These are phyloP conservation scores for Zymoseptoria ardabiliae DNA, from an alignment of 2,329 filamentous ascomycete genomes.

Conservation along the genomic window DNA sequence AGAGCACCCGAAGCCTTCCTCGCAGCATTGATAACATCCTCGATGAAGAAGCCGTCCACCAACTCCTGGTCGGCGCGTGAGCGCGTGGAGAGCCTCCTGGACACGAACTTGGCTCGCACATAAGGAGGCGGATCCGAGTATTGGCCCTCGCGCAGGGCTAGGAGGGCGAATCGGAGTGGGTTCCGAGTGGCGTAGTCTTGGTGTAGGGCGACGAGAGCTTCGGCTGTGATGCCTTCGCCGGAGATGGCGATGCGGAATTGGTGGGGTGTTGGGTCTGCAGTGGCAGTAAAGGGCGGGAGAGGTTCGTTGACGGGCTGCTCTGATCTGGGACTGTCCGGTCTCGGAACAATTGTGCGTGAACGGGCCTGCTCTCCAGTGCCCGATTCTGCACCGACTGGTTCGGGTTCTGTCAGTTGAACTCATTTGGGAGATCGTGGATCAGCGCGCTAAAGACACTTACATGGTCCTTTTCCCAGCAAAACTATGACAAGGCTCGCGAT, in stretches of 20 bases:
- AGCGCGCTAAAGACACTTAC: neutral
- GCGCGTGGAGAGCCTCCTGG: neutral
- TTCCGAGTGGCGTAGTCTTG: neutral
- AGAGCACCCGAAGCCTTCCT: neutral
- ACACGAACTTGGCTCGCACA: neutral
- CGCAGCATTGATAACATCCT: neutral
- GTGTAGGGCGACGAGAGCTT: neutral
- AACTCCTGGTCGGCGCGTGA: neutral
- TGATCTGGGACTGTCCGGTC: neutral
- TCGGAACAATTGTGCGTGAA: neutral
- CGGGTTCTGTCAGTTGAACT: neutral
- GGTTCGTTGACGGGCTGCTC: neutral
- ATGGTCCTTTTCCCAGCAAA: neutral
- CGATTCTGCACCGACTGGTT: neutral
- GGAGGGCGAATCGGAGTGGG: neutral
- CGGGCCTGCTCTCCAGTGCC: neutral
- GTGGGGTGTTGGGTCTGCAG: neutral
- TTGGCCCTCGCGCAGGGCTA: neutral
- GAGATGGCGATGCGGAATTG: neutral
- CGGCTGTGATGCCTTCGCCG: neutral
- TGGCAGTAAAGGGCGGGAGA: neutral
- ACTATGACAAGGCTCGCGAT: neutral
- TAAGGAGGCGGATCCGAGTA: neutral
- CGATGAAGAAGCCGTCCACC: neutral
- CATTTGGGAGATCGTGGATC: neutral